These are phyloP conservation scores for Passiflora organensis DNA, from an alignment of 345 rosid species.

Conservation along the genomic window DNA sequence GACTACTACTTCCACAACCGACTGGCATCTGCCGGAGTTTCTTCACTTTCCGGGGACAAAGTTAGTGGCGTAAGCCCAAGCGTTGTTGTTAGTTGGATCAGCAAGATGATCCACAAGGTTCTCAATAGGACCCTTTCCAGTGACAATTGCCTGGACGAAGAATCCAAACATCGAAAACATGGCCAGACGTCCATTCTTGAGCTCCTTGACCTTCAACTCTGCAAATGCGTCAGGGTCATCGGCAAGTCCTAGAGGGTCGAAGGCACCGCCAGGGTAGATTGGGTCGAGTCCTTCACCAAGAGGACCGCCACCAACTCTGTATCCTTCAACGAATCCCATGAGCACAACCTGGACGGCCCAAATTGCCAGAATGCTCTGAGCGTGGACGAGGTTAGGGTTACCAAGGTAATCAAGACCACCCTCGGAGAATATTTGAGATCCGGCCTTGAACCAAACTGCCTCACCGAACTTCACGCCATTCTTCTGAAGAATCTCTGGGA, in stretches of 20 bases:
- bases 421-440: conserved; percentile 87
- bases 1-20: conserved; percentile 8
- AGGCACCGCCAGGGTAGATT: conserved; percentile 92
- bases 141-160: conserved; percentile 93
- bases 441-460: conserved; percentile 97
- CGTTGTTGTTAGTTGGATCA: conserved; percentile 86
- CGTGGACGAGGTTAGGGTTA: conserved; percentile 91
- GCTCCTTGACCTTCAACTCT: conserved; percentile 90
- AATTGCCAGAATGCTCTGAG: conserved; percentile 93
- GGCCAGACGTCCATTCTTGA: conserved; percentile 90
- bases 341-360: conserved; percentile 94
- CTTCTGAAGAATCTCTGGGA: conserved; percentile 80
- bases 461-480: conserved; percentile 89
- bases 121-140: conserved; percentile 94
- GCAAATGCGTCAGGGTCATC: conserved; percentile 95
- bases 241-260: conserved; percentile 84
- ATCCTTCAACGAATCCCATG: conserved; percentile 92
- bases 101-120: conserved; percentile 84
- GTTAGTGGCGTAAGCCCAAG: conserved; percentile 98
- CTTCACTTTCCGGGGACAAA: conserved; percentile 87
- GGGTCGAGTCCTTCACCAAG: conserved; percentile 96
- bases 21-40: neutral
- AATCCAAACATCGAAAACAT: conserved; percentile 96
- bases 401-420: conserved; percentile 96
- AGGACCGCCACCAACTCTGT: conserved; percentile 95